Evolutionary conservation across 192 early-diverging fungal genomes (phyloP).

Genomic region (Chytriomyces sp.): DNA sequence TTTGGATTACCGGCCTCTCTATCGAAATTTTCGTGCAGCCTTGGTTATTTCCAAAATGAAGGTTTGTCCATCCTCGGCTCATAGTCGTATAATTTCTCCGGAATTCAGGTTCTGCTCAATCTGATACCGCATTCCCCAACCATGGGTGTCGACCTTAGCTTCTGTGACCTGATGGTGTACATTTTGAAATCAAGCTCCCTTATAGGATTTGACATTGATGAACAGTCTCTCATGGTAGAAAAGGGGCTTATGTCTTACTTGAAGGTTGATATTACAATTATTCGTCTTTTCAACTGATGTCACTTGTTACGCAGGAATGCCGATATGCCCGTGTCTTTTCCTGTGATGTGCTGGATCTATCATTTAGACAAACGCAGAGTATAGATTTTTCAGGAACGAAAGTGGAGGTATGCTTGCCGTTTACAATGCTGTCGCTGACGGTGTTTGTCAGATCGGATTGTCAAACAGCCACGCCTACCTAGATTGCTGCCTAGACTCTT

Average conservation of each 20-base stretch:
- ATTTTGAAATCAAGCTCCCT: slow-evolving; percentile 52
- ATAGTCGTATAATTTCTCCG: neutral
- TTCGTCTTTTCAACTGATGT: neutral
- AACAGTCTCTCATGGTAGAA: slow-evolving; percentile 29
- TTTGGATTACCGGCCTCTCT: slow-evolving; percentile 61
- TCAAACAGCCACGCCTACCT: slow-evolving; percentile 61
- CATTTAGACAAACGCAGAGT: slow-evolving; percentile 34
- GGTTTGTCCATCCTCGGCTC: slow-evolving; percentile 40
- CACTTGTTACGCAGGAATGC: slow-evolving; percentile 9
- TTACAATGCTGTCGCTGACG: neutral
- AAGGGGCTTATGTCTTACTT: slow-evolving; percentile 12
- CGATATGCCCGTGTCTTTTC: slow-evolving; percentile 42
- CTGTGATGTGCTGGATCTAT: slow-evolving; percentile 40
- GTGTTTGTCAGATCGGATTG: slow-evolving; percentile 43
- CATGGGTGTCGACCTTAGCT: slow-evolving; percentile 49
- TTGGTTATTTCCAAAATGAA: slow-evolving; percentile 62
- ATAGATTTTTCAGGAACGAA: slow-evolving; percentile 38
- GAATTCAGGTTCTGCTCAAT: slow-evolving; percentile 29
- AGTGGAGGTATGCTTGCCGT: slow-evolving; percentile 18
- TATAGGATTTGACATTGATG: slow-evolving; percentile 36
- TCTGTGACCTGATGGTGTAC: slow-evolving; percentile 55
- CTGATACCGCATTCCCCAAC: slow-evolving; percentile 66
- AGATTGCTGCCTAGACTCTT: slow-evolving; percentile 71
- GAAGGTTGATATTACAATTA: slow-evolving; percentile 15
- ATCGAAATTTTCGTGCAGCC: slow-evolving; percentile 53